A percentile compares a stretch with the other conserved stretches of the same genome.
phyloP scores from a whole-genome alignment of 345 rosid genomes.

The Theobroma cacao region DNA sequence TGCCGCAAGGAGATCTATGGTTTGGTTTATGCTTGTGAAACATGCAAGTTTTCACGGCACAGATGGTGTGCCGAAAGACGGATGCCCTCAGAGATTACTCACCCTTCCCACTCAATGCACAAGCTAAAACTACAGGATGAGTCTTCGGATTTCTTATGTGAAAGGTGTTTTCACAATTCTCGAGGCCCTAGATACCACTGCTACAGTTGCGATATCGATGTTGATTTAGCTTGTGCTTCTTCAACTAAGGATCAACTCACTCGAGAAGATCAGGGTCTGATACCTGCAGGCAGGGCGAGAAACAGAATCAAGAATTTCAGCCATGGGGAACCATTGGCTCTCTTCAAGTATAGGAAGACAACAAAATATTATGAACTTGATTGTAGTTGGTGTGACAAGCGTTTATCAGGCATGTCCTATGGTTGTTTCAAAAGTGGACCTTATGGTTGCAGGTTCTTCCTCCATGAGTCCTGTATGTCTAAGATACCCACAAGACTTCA shows the following conservation, averaged over 20 bases:
- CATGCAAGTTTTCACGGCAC: not conserved
- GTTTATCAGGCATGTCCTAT: not conserved
- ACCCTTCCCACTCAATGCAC: not conserved
- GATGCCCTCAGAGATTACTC: not conserved
- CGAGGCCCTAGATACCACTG: slow-evolving; percentile 1
- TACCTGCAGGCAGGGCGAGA: not conserved
- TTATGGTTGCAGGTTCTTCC: not conserved
- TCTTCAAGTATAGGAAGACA: not conserved
- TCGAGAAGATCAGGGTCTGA: not conserved
- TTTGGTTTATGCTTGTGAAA: not conserved
- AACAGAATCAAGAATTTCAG: not conserved
- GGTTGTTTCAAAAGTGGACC: not conserved
- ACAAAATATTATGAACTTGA: not conserved
- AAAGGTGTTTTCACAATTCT: not conserved
- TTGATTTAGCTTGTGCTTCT: not conserved
- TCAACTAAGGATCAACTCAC: not conserved
- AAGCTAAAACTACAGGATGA: not conserved
- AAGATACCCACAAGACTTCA: not conserved
- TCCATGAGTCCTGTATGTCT: not conserved
- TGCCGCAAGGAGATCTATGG: not conserved
- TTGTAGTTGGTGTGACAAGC: slow-evolving; percentile 1
- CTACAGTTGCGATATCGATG: not conserved
- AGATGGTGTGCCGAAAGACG: not conserved
- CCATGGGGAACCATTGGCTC: not conserved
- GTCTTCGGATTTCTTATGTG: not conserved